Percentiles rank a stretch among this genome's conserved stretches.
These are phyloP conservation scores for Arthroderma uncinatum DNA, from an alignment of 2,329 filamentous ascomycete species.

Conservation along the genomic window DNA sequence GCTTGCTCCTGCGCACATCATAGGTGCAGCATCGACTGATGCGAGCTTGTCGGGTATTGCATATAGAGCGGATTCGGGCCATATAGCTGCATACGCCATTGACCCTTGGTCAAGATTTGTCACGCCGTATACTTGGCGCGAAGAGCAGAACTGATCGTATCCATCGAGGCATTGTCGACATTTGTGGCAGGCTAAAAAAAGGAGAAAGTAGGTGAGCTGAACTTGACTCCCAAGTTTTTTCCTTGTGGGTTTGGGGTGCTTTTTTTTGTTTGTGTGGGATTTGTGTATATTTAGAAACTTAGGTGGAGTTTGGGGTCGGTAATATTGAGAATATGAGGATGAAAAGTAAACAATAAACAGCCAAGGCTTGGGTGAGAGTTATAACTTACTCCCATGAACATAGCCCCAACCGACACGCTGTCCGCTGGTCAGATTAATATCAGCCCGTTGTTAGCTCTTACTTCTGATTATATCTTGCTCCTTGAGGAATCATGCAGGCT, in stretches of 20 bases:
- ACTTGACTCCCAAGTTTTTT: background rate
- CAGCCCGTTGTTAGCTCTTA: background rate
- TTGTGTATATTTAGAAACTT: background rate
- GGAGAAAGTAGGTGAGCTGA: background rate
- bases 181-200: constrained; percentile 6
- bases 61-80: constrained; percentile 31
- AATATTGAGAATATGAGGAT: background rate
- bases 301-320: background rate
- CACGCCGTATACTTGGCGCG: constrained; percentile 27
- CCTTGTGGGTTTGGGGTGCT: background rate
- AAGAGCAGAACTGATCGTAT: constrained; percentile 18
- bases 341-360: background rate
- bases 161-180: constrained; percentile 27
- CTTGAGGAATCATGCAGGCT: background rate
- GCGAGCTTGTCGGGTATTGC: constrained; percentile 37
- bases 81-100: constrained; percentile 29
- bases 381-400: constrained; percentile 19
- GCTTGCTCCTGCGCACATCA: constrained; percentile 43
- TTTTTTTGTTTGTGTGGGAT: background rate
- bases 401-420: constrained; percentile 37
- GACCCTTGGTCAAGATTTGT: constrained; percentile 30
- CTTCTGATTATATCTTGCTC: background rate
- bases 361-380: background rate
- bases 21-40: constrained; percentile 36
- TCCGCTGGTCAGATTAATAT: constrained; percentile 15